Conservation (phyloP, 148 eudicot genomes). For the Fagopyrum esculentum region DNA sequence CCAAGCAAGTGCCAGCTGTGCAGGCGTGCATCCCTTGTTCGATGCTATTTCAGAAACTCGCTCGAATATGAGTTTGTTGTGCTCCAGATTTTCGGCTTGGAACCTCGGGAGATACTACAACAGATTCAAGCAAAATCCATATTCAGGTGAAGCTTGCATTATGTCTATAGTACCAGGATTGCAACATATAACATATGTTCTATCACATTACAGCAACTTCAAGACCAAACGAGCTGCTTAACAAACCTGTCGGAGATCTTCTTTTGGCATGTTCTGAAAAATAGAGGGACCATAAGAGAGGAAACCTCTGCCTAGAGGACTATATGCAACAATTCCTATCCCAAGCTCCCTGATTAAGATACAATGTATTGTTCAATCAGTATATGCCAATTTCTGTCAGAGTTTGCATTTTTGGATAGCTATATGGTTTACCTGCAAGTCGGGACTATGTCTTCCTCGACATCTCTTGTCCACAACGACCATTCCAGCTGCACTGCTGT, state of each 20-base stretch:
- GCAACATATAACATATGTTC: neutral
- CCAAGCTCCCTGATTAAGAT: constrained; percentile 16
- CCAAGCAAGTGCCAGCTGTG: constrained; percentile 43
- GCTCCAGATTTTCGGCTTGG: constrained; percentile 32
- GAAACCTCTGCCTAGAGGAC: constrained; percentile 18
- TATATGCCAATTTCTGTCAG: no score
- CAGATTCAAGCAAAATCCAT: neutral
- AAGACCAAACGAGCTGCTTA: neutral
- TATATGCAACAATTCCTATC: constrained; percentile 17
- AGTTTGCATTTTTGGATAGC: neutral
- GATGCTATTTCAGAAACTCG: constrained; percentile 29
- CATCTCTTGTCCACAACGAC: constrained; percentile 21
- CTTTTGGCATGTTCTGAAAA: constrained; percentile 11
- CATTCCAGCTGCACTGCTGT: constrained; percentile 18
- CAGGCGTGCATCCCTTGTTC: constrained; percentile 34
- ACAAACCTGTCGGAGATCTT: constrained; percentile 16
- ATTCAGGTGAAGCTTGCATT: no score
- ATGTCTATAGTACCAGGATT: no score
- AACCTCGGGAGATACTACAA: constrained; percentile 32
- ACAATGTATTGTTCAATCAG: neutral
- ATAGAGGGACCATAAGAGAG: constrained; percentile 11
- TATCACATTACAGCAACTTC: neutral
- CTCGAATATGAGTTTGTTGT: constrained; percentile 32
- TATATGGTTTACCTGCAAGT: constrained; percentile 9
- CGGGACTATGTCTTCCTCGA: constrained; percentile 18